Evolutionary conservation across 805 yeast genomes (phyloP).

Genomic region (Lachancea lanzarotensis): DNA sequence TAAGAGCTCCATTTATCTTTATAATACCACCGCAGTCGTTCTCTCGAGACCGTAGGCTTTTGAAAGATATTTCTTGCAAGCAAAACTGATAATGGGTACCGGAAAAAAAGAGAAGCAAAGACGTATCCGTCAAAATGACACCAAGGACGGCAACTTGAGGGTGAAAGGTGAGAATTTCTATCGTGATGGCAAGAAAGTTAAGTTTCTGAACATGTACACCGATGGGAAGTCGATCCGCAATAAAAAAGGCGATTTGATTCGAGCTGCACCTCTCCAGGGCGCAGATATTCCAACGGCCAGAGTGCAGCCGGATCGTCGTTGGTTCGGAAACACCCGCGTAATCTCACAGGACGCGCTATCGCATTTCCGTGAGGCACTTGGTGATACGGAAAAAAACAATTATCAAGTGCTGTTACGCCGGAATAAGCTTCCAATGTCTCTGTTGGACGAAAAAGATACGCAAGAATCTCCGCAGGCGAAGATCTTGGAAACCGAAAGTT

Average conservation of each 20-base stretch:
- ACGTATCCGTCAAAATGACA: slow-evolving; percentile 73
- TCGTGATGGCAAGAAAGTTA: slow-evolving; percentile 87
- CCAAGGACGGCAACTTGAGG: slow-evolving; percentile 83
- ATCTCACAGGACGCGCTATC: slow-evolving; percentile 93
- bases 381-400: slow-evolving; percentile 71
- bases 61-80: not conserved
- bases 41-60: not conserved
- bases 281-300: slow-evolving; percentile 85
- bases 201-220: slow-evolving; percentile 87
- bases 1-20: not conserved
- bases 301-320: slow-evolving; percentile 91
- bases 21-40: not conserved
- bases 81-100: slow-evolving; percentile 62
- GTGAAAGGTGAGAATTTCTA: slow-evolving; percentile 97
- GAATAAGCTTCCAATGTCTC: slow-evolving; percentile 92
- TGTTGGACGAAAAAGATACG: slow-evolving; percentile 80
- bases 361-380: slow-evolving; percentile 91
- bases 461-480: slow-evolving; percentile 69
- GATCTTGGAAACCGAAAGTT: slow-evolving; percentile 85
- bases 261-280: slow-evolving; percentile 84
- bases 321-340: slow-evolving; percentile 97
- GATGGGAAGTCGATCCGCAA: slow-evolving; percentile 83
- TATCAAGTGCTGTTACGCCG: slow-evolving; percentile 83
- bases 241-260: slow-evolving; percentile 77
- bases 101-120: slow-evolving; percentile 88